phyloP scores from a whole-genome alignment of 2,329 filamentous ascomycete genomes.

The Sporothrix protearum region DNA sequence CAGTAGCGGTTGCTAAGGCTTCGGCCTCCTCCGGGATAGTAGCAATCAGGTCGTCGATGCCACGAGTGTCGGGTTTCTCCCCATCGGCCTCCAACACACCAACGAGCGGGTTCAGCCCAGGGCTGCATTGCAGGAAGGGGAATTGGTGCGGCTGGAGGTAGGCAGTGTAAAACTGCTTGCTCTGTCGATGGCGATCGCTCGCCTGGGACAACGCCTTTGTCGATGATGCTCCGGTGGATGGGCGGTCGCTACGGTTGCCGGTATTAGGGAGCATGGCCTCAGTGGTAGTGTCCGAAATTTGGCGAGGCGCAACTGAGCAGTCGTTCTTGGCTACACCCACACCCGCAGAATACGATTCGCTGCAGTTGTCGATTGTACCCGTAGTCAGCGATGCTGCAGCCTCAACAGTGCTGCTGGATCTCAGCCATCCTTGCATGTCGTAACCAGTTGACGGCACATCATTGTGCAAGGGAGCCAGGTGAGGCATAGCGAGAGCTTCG shows the following conservation, averaged over 20 bases:
- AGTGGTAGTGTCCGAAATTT: not conserved
- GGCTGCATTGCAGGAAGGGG: slow-evolving; percentile 23
- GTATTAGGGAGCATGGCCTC: slow-evolving; percentile 23
- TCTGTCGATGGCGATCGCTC: not conserved
- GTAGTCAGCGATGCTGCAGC: not conserved
- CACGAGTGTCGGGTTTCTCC: not conserved
- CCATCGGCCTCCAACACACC: slow-evolving; percentile 14
- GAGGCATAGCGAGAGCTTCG: slow-evolving; percentile 15
- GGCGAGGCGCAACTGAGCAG: not conserved
- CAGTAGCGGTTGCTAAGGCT: not conserved
- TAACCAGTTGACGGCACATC: slow-evolving; percentile 24
- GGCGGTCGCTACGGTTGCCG: slow-evolving; percentile 8
- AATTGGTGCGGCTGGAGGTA: not conserved
- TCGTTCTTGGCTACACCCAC: not conserved
- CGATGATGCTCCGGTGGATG: not conserved
- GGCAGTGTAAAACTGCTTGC: slow-evolving; percentile 9
- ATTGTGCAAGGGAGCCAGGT: slow-evolving; percentile 21
- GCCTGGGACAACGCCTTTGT: not conserved
- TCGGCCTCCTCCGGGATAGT: not conserved
- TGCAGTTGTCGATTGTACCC: not conserved
- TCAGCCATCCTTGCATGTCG: slow-evolving; percentile 25
- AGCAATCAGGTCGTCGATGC: not conserved
- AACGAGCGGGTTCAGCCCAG: not conserved
- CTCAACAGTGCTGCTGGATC: slow-evolving; percentile 12
- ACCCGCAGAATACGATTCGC: not conserved